These are phyloP conservation scores for Oenanthe sinensis DNA, from an alignment of 129 eudicot genomes.

Conservation along the genomic window DNA sequence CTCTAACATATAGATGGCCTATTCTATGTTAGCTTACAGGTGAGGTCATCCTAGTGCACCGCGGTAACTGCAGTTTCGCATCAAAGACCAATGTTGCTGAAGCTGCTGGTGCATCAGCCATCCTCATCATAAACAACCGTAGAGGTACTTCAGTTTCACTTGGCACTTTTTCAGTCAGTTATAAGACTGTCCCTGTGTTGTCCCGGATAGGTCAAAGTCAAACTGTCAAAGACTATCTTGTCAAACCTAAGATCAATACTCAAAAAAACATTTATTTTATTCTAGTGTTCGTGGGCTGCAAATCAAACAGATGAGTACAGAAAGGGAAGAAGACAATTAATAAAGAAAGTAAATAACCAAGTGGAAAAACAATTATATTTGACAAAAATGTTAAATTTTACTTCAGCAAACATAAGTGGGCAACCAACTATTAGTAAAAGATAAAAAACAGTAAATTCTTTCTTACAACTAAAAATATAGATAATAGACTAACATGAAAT, in stretches of 20 bases:
- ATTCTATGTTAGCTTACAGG: constrained; percentile 67
- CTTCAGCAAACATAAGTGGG: neutral
- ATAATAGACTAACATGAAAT: neutral
- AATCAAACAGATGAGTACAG: neutral
- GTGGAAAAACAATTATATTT: neutral
- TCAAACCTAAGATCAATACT: neutral
- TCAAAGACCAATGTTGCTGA: constrained; percentile 83
- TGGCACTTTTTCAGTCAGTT: neutral
- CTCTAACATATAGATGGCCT: constrained; percentile 27
- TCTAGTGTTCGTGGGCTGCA: neutral
- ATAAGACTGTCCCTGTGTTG: neutral
- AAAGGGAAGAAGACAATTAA: too few relatives aligned
- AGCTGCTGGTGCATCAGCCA: constrained; percentile 95
- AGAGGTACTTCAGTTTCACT: constrained; percentile 37
- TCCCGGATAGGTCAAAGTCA: neutral
- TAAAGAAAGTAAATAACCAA: neutral
- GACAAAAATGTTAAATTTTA: too few relatives aligned
- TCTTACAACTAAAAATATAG: neutral
- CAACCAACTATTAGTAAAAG: neutral
- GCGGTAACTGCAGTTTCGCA: constrained; percentile 96
- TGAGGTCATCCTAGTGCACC: constrained; percentile 86
- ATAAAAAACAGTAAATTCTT: neutral
- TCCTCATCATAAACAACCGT: constrained; percentile 64
- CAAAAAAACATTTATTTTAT: neutral
- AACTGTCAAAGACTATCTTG: neutral